These are phyloP conservation scores for Elaeis guineensis DNA, from an alignment of 176 grass and related monocot species.

Conservation along the genomic window DNA sequence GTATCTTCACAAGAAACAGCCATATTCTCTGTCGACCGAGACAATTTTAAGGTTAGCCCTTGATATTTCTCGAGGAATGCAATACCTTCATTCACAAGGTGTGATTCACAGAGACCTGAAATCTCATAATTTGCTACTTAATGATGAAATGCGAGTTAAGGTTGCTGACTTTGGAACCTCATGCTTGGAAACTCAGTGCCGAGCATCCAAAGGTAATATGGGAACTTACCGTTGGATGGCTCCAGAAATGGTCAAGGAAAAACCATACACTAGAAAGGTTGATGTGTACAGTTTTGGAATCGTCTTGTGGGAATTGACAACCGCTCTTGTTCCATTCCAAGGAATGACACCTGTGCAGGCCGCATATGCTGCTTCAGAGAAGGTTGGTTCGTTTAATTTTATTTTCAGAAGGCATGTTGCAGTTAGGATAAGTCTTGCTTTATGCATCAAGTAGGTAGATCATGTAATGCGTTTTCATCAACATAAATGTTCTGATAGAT, in stretches of 20 bases:
- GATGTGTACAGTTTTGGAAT: conserved; percentile 99
- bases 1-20: conserved; percentile 99
- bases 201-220: conserved; percentile 78
- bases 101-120: conserved; percentile 97
- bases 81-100: conserved; percentile 92
- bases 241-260: conserved; percentile 94
- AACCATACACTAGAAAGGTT: conserved; percentile 87
- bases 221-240: conserved; percentile 99
- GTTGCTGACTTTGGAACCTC: conserved; percentile 95
- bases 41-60: conserved; percentile 77
- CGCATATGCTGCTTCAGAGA: conserved; percentile 76
- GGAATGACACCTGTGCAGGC: conserved; percentile 98
- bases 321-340: conserved; percentile 84
- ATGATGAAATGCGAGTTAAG: conserved; percentile 97
- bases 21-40: conserved; percentile 84
- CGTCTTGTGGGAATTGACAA: conserved; percentile 99
- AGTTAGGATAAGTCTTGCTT: no score
- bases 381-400: conserved; percentile 30
- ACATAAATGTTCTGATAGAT: no score
- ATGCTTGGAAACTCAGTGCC: conserved; percentile 71
- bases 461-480: no score
- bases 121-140: conserved; percentile 92
- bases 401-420: no score
- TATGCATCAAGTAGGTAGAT: no score
- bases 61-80: conserved; percentile 89